A percentile compares a stretch with the other conserved stretches of the same genome.
Conservation (phyloP, 1,284 basidiomycete genomes). For the Cutaneotrichosporon sp. region DNA sequence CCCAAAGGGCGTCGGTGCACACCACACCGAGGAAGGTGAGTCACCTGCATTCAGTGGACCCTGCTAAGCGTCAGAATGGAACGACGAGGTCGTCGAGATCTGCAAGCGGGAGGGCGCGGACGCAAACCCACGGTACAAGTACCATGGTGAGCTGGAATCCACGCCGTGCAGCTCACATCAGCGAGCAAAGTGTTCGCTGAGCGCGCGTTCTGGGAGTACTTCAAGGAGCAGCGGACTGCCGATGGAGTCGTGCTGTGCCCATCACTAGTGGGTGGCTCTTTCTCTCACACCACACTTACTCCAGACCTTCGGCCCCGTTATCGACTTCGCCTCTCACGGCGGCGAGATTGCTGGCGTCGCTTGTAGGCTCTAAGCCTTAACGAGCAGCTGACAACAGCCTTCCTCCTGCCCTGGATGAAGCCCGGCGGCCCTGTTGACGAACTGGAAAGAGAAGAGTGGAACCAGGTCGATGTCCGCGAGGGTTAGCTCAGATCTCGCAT, state of each 20-base stretch:
- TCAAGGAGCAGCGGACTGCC: conserved; percentile 12
- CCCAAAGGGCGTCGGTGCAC: conserved; percentile 7
- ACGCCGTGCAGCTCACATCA: not conserved
- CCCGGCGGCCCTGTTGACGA: not conserved
- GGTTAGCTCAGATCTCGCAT: conserved; percentile 29
- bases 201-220: conserved; percentile 36
- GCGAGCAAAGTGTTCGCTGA: conserved; percentile 36
- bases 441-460: conserved; percentile 3
- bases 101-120: conserved; percentile 10
- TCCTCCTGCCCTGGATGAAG: conserved; percentile 3
- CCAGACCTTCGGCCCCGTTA: conserved; percentile 9
- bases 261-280: conserved; percentile 7
- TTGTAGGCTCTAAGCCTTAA: too few relatives aligned
- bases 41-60: not conserved
- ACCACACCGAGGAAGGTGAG: conserved; percentile 31
- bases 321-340: conserved; percentile 36
- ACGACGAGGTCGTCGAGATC: conserved; percentile 52
- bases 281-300: not conserved
- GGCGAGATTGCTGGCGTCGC: conserved; percentile 19
- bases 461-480: conserved; percentile 17
- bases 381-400: not conserved
- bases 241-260: conserved; percentile 19
- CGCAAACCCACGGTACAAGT: conserved; percentile 10
- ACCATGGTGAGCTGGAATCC: not conserved
- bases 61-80: conserved; percentile 60